Conservation (phyloP, 2,329 filamentous ascomycete genomes). For the Lachnum nothofagi region DNA sequence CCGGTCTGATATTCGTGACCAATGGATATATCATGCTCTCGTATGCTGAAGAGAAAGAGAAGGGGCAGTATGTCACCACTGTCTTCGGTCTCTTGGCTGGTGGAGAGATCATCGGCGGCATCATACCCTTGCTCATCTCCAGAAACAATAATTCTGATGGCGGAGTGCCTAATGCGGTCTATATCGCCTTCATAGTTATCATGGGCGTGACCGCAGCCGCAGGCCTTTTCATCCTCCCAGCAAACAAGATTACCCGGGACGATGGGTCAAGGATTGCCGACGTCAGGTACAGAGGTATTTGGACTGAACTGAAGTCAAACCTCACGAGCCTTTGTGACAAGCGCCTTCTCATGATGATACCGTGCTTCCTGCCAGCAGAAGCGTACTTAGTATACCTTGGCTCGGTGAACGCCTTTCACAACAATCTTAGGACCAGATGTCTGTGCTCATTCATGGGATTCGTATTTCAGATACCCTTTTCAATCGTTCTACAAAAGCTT, state of each 20-base stretch:
- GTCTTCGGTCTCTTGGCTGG: slow-evolving; percentile 31
- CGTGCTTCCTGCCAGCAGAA: slow-evolving; percentile 25
- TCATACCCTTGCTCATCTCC: slow-evolving; percentile 31
- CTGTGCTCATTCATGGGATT: slow-evolving; percentile 32
- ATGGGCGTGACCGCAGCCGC: slow-evolving; percentile 16
- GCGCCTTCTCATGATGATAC: slow-evolving; percentile 16
- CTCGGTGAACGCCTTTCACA: slow-evolving; percentile 32
- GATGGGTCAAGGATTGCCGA: slow-evolving; percentile 29
- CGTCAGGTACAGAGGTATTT: slow-evolving; percentile 24
- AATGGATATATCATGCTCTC: slow-evolving; percentile 32
- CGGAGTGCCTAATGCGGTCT: slow-evolving; percentile 24
- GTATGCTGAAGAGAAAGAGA: slow-evolving; percentile 34
- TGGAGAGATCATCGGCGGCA: slow-evolving; percentile 29
- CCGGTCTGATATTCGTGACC: slow-evolving; percentile 32
- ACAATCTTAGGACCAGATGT: slow-evolving; percentile 27
- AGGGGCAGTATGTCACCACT: slow-evolving; percentile 30
- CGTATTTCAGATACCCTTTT: slow-evolving; percentile 31
- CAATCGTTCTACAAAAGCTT: slow-evolving; percentile 23
- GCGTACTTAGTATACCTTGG: slow-evolving; percentile 34
- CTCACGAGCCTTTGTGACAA: slow-evolving; percentile 25
- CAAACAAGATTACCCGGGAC: slow-evolving; percentile 25
- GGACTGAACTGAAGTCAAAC: slow-evolving; percentile 31
- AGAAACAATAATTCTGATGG: slow-evolving; percentile 15
- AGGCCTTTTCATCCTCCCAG: slow-evolving; percentile 20
- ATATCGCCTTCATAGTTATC: slow-evolving; percentile 29